Base-by-base conservation (phyloP, 345 rosid genomes). In the Carallia pectinifolia region DNA sequence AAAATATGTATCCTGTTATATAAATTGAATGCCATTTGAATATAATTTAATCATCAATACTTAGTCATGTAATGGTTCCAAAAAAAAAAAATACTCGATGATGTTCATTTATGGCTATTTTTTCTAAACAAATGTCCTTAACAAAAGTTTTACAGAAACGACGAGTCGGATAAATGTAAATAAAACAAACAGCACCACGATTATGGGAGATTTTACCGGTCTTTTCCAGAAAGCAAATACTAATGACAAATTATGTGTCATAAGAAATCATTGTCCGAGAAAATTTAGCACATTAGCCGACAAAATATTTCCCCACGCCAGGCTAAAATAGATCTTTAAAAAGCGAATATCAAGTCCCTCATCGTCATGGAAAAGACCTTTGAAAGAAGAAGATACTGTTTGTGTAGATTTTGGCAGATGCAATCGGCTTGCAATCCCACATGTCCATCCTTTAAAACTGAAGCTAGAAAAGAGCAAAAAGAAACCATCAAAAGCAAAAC, bases 241-340 rank as follows among this genome's bases (percentile, higher is more conserved):
- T 12, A 44, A 44, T 44, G 50, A 12, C 50, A 44, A 44, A 44
- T 44, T 44, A 10, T 44, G 50, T 44, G 12, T 44, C 50, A 12
- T 13, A 44, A 44, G 17, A 44, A 10, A 44, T 44, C 50, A 12
- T 44, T 44, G 50, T 44, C 50, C 4, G 15, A 44, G 16, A 12
- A 44, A 44, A 44, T 44, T 12, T 13, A 12, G 16, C 50, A 12
- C 50, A 44, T 3, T 59, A 10, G 37, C 50, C 55, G 34, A 53
- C 44, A 50, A 44, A 52, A 61, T 33, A 60, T 29, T 15, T 33
- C 36, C 64, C 15, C n/a, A 44, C 64, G 48, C 68, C 40, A 23
- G 53, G 74, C 66, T 54, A 40, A 72, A 54, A 64, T 44, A 13
- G 47, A 65, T 23, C 67, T 79, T 61, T 59, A 63, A 29, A 8